A percentile compares a stretch with the other conserved stretches of the same genome.
Conservation (phyloP, 1,284 basidiomycete species). For the Laetiporus sulphureus region DNA sequence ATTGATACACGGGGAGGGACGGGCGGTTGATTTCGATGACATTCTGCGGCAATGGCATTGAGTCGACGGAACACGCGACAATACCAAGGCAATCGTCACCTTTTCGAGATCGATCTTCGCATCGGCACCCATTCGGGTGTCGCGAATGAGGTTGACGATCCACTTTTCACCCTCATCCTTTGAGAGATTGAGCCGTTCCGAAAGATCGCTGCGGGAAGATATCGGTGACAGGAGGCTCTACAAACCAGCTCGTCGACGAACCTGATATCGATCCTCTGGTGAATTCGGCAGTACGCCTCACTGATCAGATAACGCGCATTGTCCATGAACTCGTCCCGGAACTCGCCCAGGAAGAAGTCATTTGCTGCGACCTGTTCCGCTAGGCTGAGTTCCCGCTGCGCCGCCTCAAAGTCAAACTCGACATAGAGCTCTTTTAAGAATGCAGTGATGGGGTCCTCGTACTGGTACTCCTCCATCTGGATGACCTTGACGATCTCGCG, state of each 20-base stretch:
- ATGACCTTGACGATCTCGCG: constrained; percentile 88
- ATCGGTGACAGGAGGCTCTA: constrained; percentile 3
- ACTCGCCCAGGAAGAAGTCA: constrained; percentile 93
- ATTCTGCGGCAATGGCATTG: too few relatives aligned
- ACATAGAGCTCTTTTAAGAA: constrained; percentile 93
- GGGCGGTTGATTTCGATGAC: constrained; percentile 94
- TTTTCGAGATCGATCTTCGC: constrained; percentile 97
- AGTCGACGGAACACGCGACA: too few relatives aligned
- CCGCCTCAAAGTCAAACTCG: constrained; percentile 89
- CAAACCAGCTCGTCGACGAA: constrained; percentile 32
- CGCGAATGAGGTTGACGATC: constrained; percentile 98
- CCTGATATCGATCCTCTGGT: constrained; percentile 94
- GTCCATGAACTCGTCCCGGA: constrained; percentile 91
- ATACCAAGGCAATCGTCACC: constrained; percentile 41
- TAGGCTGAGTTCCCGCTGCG: constrained; percentile 75
- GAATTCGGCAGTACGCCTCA: constrained; percentile 97
- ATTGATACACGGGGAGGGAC: constrained; percentile 86
- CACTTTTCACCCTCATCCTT: constrained; percentile 96
- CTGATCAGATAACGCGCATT: constrained; percentile 93
- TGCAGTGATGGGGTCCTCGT: constrained; percentile 87
- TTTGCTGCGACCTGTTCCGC: constrained; percentile 83
- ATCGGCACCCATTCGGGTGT: constrained; percentile 92
- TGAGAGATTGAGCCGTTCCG: constrained; percentile 87
- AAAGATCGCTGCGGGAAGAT: constrained; percentile 63
- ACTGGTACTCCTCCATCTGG: constrained; percentile 92